Percentiles rank a stretch among this genome's conserved stretches.
These are phyloP conservation scores for Ophiocordyceps unilateralis DNA, from an alignment of 2,329 filamentous ascomycete genomes.

Conservation along the genomic window DNA sequence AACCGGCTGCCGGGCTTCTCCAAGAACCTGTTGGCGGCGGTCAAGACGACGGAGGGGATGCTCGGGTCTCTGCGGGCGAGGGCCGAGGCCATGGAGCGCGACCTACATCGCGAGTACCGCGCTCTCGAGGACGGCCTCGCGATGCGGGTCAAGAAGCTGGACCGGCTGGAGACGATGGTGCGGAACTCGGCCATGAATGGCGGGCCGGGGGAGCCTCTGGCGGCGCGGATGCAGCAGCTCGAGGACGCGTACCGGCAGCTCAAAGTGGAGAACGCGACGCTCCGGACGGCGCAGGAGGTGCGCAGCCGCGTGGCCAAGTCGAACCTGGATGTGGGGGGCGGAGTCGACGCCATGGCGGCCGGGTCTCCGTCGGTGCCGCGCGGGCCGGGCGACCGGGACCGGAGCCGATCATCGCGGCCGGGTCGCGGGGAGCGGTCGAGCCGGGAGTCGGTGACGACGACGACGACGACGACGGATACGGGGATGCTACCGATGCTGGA, in stretches of 20 bases:
- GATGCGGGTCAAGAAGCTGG: slow-evolving; percentile 65
- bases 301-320: slow-evolving; percentile 30
- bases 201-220: slow-evolving; percentile 20
- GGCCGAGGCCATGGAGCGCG: slow-evolving; percentile 72
- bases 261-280: slow-evolving; percentile 50
- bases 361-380: slow-evolving; percentile 36
- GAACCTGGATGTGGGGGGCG: slow-evolving; percentile 15
- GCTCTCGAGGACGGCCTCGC: slow-evolving; percentile 68
- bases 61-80: slow-evolving; percentile 62
- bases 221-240: slow-evolving; percentile 32
- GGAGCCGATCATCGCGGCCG: slow-evolving; percentile 18
- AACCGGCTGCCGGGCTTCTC: slow-evolving; percentile 78
- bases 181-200: slow-evolving; percentile 43
- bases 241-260: slow-evolving; percentile 45
- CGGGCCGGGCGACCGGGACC: slow-evolving; percentile 28
- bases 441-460: slow-evolving; percentile 13
- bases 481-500: background rate
- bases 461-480: slow-evolving; percentile 5
- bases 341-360: slow-evolving; percentile 12
- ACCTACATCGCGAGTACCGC: slow-evolving; percentile 84
- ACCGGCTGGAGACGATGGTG: slow-evolving; percentile 67
- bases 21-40: slow-evolving; percentile 71
- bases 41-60: slow-evolving; percentile 74
- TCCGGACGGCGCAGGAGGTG: slow-evolving; percentile 46
- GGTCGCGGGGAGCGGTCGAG: slow-evolving; percentile 10